Evolutionary conservation across 257 asterid genomes (phyloP), one percentile per base, ranked within the genome.

Genomic region (Solanum rostratum): DNA sequence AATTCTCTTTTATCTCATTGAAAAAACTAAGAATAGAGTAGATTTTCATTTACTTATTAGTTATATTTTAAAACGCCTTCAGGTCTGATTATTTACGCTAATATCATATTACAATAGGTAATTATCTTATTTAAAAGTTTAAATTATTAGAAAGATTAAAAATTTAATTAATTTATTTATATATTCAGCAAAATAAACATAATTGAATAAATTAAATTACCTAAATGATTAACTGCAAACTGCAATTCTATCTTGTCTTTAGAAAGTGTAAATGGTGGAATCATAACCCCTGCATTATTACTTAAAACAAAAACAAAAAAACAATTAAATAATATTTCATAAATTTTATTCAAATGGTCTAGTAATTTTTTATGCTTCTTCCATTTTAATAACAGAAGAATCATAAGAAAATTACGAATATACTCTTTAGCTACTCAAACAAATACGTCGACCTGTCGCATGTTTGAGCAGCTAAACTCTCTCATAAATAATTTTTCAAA

Each of bases 251-350:
- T 87, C 85, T 90, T 90, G 87, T 93, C 96, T 82, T 86, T 88
- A 1, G 97, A 92, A 33, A 91, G 95, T 83, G 66, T 81, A 80
- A 89, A 91, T 9, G 94, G 93, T n/a, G 91, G 87, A 62, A 91
- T 93, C 95, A 93, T 88, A 83, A 93, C 84, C 71, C 97, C 97
- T 84, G 96, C 97, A 88, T 93, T 93, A 82, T 93, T 93, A 90
- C 97, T 93, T 83, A 68, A 70, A 84, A n/a, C n/a, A n/a, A 60
- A 63, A 46, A 52, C 50, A 2, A 37, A 29, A 65, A 1, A 65
- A 63, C 20, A 65, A 65, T 65, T 14, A 29, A 65, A 65, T 29
- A 65, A 63, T 63, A 14, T n/a, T n/a, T n/a, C n/a, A n/a, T n/a
- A n/a, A n/a, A n/a, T 59, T 59, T 60, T n/a, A 10, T 45, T 45